These are phyloP conservation scores for Glomus cerebriforme DNA, from an alignment of 192 early-diverging fungal species.

Conservation along the genomic window DNA sequence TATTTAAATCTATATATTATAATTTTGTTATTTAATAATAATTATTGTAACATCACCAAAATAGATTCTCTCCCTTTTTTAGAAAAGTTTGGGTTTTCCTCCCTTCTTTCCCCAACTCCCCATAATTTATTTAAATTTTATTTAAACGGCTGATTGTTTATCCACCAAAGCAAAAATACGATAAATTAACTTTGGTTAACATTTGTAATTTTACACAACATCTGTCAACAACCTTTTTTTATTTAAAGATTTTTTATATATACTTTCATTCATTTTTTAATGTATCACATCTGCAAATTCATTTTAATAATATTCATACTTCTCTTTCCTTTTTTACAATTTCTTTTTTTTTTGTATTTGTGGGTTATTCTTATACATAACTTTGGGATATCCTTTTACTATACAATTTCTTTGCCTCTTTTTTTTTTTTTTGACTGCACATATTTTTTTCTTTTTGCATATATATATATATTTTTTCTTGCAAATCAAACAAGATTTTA, in stretches of 20 bases:
- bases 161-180: slow-evolving; percentile 23
- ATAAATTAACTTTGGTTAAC: not conserved
- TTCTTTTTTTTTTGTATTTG: not conserved
- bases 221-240: not conserved
- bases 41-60: slow-evolving; percentile 4
- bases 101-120: not conserved
- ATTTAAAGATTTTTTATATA: not conserved
- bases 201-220: slow-evolving; percentile 3
- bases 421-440: not conserved
- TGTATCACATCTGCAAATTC: not conserved
- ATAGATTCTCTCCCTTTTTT: slow-evolving; percentile 16
- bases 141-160: slow-evolving; percentile 32
- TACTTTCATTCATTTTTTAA: not conserved
- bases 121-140: slow-evolving; percentile 20
- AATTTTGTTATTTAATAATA: not conserved
- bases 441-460: not conserved
- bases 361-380: not conserved
- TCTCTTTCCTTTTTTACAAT: not conserved
- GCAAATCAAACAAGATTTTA: not conserved
- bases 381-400: not conserved
- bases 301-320: not conserved
- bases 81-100: not conserved
- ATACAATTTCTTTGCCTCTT: not conserved
- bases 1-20: not conserved
- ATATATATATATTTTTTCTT: not conserved